Evolutionary conservation across 352 stramenopile genomes (phyloP), one percentile per base, ranked within the genome.

Genomic region (Blastocystis hominis): DNA sequence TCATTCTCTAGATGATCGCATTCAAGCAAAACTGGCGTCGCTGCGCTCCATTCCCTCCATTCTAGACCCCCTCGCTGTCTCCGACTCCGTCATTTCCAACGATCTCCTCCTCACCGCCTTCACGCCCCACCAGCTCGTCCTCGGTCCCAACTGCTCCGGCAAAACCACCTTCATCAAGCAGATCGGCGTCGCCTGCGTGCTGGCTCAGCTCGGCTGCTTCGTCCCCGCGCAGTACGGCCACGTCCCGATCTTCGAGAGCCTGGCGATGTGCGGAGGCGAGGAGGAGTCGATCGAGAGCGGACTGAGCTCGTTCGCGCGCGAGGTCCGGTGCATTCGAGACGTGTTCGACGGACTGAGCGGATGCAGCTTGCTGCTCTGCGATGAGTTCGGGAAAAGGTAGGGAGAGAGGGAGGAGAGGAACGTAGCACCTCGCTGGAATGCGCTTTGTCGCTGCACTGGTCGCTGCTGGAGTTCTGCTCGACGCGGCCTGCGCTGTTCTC

Each of bases 81-180:
- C 40, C 10, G 68, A 78, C 7, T 34, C n/a, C 7, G 36, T 78
- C 68, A 42, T 78, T 10, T 15, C 68, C 5, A 78, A 78, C 50
- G 68, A 78, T 36, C 17, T 78, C 10, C 24, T 78, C 13, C 68
- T 78, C 1, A 55, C 68, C 7, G 9, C 68, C 7, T 42, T 78
- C 0, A 56, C 38, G 9, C n/a, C 20, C 24, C 15, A n/a, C 10
- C 68, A 78, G 50, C 50, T 78, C 10, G 68, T 78, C 17, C 42
- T 62, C 36, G 89, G 89, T 34, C 89, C 89, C 13, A 91, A 91
- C 55, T 90, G 88, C 64, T 88, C 72, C 6, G 94, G 94, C 72
- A 97, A 97, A 80, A 95, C 91, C 86, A 97, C 94, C 13, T 96
- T 95, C 90, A 96, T 97, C 66, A 93, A 93, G 20, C 93, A 94